A percentile compares a stretch with the other conserved stretches of the same genome.
Conservation (phyloP, 768 basidiomycete species). For the Leucocoprinus sp. region DNA sequence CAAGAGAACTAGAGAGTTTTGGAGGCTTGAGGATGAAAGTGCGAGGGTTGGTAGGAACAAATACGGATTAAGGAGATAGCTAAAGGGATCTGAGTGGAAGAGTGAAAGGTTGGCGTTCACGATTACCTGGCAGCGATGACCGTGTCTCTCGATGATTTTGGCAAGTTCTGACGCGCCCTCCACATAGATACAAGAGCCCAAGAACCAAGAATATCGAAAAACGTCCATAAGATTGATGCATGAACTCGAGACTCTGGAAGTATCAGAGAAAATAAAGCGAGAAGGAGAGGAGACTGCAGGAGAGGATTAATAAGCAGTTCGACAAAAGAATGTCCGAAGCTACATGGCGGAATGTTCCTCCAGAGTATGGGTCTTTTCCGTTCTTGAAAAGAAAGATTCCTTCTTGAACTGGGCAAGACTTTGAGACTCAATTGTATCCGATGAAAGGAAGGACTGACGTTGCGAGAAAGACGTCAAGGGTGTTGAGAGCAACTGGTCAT, state of each 20-base stretch:
- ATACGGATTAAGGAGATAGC: slow-evolving; percentile 90
- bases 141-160: slow-evolving; percentile 41
- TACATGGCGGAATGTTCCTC: slow-evolving; percentile 82
- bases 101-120: background rate
- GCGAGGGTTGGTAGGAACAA: slow-evolving; percentile 72
- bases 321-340: slow-evolving; percentile 18
- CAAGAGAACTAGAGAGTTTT: slow-evolving; percentile 64
- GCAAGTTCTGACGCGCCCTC: slow-evolving; percentile 49
- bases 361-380: slow-evolving; percentile 82
- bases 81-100: slow-evolving; percentile 22
- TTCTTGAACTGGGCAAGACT: slow-evolving; percentile 63
- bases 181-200: slow-evolving; percentile 63
- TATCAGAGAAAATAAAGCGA: slow-evolving; percentile 67
- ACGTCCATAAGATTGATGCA: slow-evolving; percentile 60
- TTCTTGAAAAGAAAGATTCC: slow-evolving; percentile 75
- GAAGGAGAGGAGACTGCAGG: slow-evolving; percentile 71
- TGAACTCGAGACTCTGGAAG: slow-evolving; percentile 43
- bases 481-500: slow-evolving; percentile 73
- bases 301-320: background rate
- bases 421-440: slow-evolving; percentile 11
- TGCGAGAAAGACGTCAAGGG: slow-evolving; percentile 74
- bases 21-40: slow-evolving; percentile 73
- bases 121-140: slow-evolving; percentile 63
- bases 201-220: slow-evolving; percentile 59
- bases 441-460: slow-evolving; percentile 32